These are phyloP conservation scores for Logfia minima DNA, from an alignment of 129 eudicot genomes.

Conservation along the genomic window DNA sequence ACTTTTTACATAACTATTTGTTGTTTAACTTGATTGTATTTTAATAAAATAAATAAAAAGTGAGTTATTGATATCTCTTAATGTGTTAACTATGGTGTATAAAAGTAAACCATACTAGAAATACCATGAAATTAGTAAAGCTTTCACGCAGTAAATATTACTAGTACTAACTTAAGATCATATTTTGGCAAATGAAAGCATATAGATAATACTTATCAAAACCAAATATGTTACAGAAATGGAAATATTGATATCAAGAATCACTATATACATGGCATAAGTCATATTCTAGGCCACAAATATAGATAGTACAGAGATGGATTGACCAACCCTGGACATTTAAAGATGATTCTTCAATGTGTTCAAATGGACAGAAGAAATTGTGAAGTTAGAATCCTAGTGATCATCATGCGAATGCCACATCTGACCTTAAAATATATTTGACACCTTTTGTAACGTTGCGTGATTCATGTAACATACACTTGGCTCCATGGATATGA, in stretches of 20 bases:
- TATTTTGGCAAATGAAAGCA: background rate
- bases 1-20: constrained; percentile 7
- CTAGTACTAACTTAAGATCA: background rate
- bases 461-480: constrained; percentile 95
- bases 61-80: background rate
- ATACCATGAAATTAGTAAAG: background rate
- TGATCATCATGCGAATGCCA: constrained; percentile 62
- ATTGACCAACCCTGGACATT: constrained; percentile 14
- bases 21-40: constrained; percentile 8
- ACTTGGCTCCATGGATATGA: constrained; percentile 91
- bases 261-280: background rate
- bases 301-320: constrained; percentile 3
- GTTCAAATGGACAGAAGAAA: background rate
- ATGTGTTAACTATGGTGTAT: background rate
- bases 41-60: constrained; percentile 7
- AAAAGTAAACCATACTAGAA: background rate
- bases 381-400: background rate
- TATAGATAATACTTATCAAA: background rate
- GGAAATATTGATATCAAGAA: constrained; percentile 5
- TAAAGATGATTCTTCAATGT: background rate
- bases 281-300: constrained; percentile 14
- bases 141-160: background rate
- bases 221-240: background rate
- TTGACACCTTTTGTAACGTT: constrained; percentile 78
- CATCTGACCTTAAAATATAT: constrained; percentile 85